phyloP scores from a whole-genome alignment of 768 basidiomycete genomes.

The Hypsizygus marmoreus region DNA sequence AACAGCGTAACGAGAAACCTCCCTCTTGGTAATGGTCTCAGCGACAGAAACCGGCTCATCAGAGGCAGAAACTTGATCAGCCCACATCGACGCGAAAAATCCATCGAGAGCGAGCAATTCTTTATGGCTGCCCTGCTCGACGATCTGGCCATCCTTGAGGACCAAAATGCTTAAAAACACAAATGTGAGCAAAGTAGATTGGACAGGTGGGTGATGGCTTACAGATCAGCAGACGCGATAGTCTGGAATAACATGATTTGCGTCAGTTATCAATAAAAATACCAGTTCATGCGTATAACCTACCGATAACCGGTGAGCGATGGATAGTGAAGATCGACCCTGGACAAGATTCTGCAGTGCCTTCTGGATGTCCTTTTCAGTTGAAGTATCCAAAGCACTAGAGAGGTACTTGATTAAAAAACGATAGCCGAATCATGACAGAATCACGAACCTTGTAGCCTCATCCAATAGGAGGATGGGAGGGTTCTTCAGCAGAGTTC shows the following conservation, averaged over 20 bases:
- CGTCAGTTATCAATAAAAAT: slow-evolving; percentile 15
- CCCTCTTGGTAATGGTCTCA: slow-evolving; percentile 34
- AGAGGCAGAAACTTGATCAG: slow-evolving; percentile 72
- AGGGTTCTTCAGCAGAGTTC: slow-evolving; percentile 85
- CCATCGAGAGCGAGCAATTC: slow-evolving; percentile 75
- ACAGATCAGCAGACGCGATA: slow-evolving; percentile 64
- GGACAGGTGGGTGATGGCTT: slow-evolving; percentile 25
- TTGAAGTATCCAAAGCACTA: slow-evolving; percentile 86
- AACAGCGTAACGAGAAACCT: slow-evolving; percentile 47
- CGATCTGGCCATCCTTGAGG: slow-evolving; percentile 85
- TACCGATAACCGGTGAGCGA: slow-evolving; percentile 79
- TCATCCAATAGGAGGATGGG: slow-evolving; percentile 79
- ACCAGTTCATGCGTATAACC: slow-evolving; percentile 28
- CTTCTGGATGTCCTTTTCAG: slow-evolving; percentile 88
- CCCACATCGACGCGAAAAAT: slow-evolving; percentile 86
- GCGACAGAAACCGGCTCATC: slow-evolving; percentile 45
- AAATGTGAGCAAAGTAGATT: slow-evolving; percentile 3
- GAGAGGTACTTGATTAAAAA: slow-evolving; percentile 5
- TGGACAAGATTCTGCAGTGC: slow-evolving; percentile 79
- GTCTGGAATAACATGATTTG: slow-evolving; percentile 34
- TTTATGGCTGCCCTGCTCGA: slow-evolving; percentile 79
- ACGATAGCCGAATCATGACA: neutral
- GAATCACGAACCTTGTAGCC: slow-evolving; percentile 58
- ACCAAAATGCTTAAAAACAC: slow-evolving; percentile 71
- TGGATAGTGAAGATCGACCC: slow-evolving; percentile 74